These are phyloP conservation scores for Beauveria scarabaeidicola DNA, from an alignment of 2,329 filamentous ascomycete species.

Conservation along the genomic window DNA sequence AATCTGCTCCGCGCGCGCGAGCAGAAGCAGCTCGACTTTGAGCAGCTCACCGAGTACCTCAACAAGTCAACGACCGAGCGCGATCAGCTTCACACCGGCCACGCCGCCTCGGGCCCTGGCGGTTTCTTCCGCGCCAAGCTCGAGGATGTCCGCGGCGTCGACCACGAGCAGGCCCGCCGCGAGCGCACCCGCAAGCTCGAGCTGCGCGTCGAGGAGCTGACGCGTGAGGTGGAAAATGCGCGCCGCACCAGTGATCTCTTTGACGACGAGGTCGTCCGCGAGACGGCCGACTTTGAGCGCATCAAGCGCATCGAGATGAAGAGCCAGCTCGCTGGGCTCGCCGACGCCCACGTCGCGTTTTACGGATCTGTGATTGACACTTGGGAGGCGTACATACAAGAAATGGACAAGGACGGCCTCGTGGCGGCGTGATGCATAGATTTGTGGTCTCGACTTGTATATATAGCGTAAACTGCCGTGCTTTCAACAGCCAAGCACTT, in stretches of 20 bases:
- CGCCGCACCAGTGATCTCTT: conserved; percentile 86
- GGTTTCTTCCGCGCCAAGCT: conserved; percentile 89
- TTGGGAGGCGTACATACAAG: conserved; percentile 84
- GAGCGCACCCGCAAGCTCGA: conserved; percentile 87
- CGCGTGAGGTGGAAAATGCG: conserved; percentile 77
- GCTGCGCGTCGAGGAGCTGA: conserved; percentile 85
- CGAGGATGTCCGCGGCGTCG: conserved; percentile 91
- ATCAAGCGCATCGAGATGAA: conserved; percentile 95
- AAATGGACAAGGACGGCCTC: conserved; percentile 65
- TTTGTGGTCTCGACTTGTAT: not conserved
- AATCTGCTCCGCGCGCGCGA: conserved; percentile 84
- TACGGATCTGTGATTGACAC: conserved; percentile 71
- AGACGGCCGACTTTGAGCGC: conserved; percentile 88
- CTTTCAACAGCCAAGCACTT: not conserved
- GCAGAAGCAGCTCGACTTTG: conserved; percentile 96
- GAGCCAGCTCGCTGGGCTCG: conserved; percentile 72
- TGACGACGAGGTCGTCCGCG: conserved; percentile 89
- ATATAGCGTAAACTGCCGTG: not conserved
- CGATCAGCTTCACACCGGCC: conserved; percentile 63
- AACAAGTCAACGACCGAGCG: conserved; percentile 83
- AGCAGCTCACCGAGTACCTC: conserved; percentile 91
- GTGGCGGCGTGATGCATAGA: conserved; percentile 11
- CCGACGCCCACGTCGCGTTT: conserved; percentile 79
- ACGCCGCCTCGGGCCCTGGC: conserved; percentile 60
- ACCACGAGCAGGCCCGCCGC: conserved; percentile 84